Base-by-base conservation (phyloP, 2,329 filamentous ascomycete species). In the Aspergillus sp. region DNA sequence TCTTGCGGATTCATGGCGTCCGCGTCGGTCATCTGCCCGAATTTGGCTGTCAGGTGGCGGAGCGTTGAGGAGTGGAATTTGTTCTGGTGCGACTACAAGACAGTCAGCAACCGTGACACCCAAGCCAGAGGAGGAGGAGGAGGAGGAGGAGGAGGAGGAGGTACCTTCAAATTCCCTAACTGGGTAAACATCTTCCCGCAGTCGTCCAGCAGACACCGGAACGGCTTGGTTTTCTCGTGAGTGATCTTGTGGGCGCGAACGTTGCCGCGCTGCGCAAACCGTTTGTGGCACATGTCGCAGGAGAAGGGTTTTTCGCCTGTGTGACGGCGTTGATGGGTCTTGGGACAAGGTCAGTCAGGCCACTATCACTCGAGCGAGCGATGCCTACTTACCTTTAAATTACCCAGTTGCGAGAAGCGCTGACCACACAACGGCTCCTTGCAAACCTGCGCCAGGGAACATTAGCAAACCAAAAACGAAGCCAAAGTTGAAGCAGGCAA, bases 131-230 rank as follows among this genome's bases (percentile, higher is more conserved):
- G 8, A 24, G 32, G 17, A 26, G 19, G 17, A 12, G 8, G n/a
- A 16, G n/a, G 8, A 29, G n/a, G 8, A 26, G 15, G 10, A 15
- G 12, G 15, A 37, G 8, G 24, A 12, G 36, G 13, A n/a, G 2
- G 14, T 35, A 85, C 83, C 74, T 96, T 96, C 45, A 95, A 73
- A 52, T 95, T 95, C 6, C 89, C 89, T 1, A 89, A 73, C 47
- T 93, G 84, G 0, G 85, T 93, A 54, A 95, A 95, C 26, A 79
- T 72, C 65, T 94, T 95, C 40, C 78, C 76, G 63, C 89, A 96
- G 39, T 77, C 72, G 47, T 93, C 86, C 5, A 95, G 69, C 39
- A 74, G 77, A 62, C 89, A 96, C 17, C 75, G 73, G 54, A 82
- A 94, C 1, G 80, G 82, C 60, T 91, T 93, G 24, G 75, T 69